Evolutionary conservation across 164 flowering plant genomes (phyloP), one percentile per base, ranked within the genome.

Genomic region (Magnolia kwangsiensis): DNA sequence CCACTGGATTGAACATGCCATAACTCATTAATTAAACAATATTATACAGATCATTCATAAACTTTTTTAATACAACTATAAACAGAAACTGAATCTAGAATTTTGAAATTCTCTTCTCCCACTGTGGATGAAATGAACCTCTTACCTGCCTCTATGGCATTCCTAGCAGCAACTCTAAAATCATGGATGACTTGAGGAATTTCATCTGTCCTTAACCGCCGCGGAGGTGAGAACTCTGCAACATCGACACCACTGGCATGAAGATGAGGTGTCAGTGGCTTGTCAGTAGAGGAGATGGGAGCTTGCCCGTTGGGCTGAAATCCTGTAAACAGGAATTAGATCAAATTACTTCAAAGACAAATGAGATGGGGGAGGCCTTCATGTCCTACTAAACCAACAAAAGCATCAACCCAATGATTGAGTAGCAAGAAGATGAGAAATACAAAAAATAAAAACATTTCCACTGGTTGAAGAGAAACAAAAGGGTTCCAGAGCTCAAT

Each of bases 121-220:
- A 23, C 37, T 31, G 37, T 31, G 16, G 72, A 70, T 45, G 72
- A 49, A 45, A 70, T 31, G 58, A 49, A 50, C 2, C 14, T 14
- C 21, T 74, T 20, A 74, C 77, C 77, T 63, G 77, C 77, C 20
- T 66, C 77, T 10, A 83, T 79, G 29, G 82, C 84, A 72, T 83
- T 79, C 68, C 79, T 76, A 18, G 86, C 84, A 59, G 86, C 86
- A 50, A 77, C 20, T 69, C 75, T 79, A 69, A 83, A 83, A 55
- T 83, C 82, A 58, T 81, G 75, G 49, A 81, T 72, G 24, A 81
- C 51, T 29, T 67, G 45, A 16, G 82, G 82, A 50, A 79, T 84
- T 72, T 84, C 86, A 20, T 84, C 84, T 0, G 80, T 75, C 5
- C 51, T 77, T 67, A 83, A 76, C 16, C 76, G 58, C 5, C 69